A percentile compares a stretch with the other conserved stretches of the same genome.
Conservation (phyloP, 768 basidiomycete genomes). For the Boletus subparvulus region DNA sequence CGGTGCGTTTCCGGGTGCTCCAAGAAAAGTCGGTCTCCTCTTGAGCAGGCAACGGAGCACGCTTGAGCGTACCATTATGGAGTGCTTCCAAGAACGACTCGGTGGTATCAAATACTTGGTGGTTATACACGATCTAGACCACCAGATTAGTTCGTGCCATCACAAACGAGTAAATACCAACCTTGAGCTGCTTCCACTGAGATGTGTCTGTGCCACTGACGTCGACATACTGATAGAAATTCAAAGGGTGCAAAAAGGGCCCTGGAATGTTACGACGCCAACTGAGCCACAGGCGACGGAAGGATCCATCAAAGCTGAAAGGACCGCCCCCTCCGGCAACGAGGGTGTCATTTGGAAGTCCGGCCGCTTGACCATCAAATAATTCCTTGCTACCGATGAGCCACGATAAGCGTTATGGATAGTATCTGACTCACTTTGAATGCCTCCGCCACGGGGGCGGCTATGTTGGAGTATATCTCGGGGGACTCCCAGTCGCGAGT, state of each 20-base stretch:
- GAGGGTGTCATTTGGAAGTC: constrained; percentile 50
- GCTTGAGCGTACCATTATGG: constrained; percentile 50
- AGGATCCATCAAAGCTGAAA: constrained; percentile 59
- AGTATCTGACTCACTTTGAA: constrained; percentile 37
- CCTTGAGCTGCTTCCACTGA: constrained; percentile 54
- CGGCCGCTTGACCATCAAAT: constrained; percentile 45
- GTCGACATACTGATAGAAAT: constrained; percentile 59
- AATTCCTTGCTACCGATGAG: constrained; percentile 40
- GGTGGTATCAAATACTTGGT: constrained; percentile 50
- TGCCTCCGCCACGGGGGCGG: constrained; percentile 39
- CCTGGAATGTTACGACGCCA: constrained; percentile 52
- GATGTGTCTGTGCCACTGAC: constrained; percentile 50
- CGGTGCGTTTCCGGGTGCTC: constrained; percentile 45
- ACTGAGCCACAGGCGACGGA: constrained; percentile 53
- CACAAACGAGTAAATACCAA: constrained; percentile 9
- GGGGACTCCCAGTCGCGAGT: constrained; percentile 23
- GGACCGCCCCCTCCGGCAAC: constrained; percentile 47
- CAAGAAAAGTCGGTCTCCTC: constrained; percentile 40
- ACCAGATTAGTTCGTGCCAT: background rate
- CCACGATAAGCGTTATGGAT: background rate
- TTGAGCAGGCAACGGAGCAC: constrained; percentile 32
- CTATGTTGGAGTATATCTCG: constrained; percentile 32
- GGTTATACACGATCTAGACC: constrained; percentile 54
- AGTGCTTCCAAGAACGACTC: constrained; percentile 55
- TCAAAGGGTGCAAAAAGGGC: constrained; percentile 52